phyloP scores from a whole-genome alignment of 306 rosid species.

The Cucurbita argyrosperma region DNA sequence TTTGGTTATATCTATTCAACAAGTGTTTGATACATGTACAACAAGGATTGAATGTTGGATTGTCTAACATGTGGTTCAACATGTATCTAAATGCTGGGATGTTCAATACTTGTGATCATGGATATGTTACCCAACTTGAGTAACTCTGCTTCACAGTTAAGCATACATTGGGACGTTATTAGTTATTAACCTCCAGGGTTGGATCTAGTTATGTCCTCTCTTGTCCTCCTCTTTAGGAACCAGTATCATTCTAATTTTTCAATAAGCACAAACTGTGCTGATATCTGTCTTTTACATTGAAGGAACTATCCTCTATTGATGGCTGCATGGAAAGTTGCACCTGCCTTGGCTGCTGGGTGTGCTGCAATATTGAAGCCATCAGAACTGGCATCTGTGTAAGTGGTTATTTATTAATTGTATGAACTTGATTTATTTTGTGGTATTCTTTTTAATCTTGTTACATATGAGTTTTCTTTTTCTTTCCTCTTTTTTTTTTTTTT shows the following conservation, averaged over 20 bases:
- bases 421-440: constrained; percentile 3
- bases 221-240: neutral
- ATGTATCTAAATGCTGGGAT: neutral
- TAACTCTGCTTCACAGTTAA: neutral
- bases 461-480: neutral
- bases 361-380: constrained; percentile 96
- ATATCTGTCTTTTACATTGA: constrained; percentile 11
- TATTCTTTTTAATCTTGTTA: neutral
- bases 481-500: neutral
- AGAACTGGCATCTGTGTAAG: constrained; percentile 85
- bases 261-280: neutral
- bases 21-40: neutral
- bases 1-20: neutral
- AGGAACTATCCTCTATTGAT: constrained; percentile 90
- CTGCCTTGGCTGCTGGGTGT: constrained; percentile 97
- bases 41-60: neutral
- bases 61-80: neutral
- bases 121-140: neutral
- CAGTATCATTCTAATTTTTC: neutral
- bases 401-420: constrained; percentile 13
- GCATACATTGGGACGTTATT: neutral
- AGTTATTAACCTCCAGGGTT: neutral
- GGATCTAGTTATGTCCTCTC: neutral
- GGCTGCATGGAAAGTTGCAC: constrained; percentile 98
- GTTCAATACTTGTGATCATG: neutral